These are phyloP conservation scores for Aquilaria sinensis DNA, from an alignment of 345 rosid species.

Conservation along the genomic window DNA sequence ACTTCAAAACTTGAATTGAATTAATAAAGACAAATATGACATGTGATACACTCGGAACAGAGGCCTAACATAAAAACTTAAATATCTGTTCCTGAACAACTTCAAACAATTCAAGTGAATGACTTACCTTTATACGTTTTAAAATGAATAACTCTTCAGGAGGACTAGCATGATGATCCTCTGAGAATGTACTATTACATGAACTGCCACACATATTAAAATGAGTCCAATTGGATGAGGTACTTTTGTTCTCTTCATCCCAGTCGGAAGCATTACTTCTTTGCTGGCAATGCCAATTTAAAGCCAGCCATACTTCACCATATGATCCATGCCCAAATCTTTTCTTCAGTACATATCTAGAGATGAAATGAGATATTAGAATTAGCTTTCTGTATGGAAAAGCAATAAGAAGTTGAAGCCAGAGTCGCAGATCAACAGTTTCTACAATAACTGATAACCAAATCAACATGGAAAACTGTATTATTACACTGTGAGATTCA, in stretches of 20 bases:
- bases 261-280: conserved; percentile 36
- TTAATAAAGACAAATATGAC: too few species aligned
- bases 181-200: conserved; percentile 26
- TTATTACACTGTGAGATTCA: too few species aligned
- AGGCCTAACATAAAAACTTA: too few species aligned
- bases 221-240: conserved; percentile 23
- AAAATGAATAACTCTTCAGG: conserved; percentile 59
- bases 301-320: conserved; percentile 96
- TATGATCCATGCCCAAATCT: conserved; percentile 88
- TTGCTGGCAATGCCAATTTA: conserved; percentile 71
- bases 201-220: conserved; percentile 26
- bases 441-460: too few species aligned
- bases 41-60: too few species aligned
- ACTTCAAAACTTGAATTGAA: too few species aligned
- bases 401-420: too few species aligned
- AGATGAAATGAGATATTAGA: background rate
- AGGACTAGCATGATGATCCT: conserved; percentile 34
- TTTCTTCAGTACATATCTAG: conserved; percentile 78
- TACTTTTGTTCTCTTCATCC: conserved; percentile 32
- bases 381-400: too few species aligned
- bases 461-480: too few species aligned
- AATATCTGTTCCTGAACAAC: too few species aligned
- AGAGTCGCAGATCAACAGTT: too few species aligned
- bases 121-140: conserved; percentile 87
- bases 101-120: background rate